phyloP scores from a whole-genome alignment of 257 asterid genomes.

The Jaltomata sinuosa region DNA sequence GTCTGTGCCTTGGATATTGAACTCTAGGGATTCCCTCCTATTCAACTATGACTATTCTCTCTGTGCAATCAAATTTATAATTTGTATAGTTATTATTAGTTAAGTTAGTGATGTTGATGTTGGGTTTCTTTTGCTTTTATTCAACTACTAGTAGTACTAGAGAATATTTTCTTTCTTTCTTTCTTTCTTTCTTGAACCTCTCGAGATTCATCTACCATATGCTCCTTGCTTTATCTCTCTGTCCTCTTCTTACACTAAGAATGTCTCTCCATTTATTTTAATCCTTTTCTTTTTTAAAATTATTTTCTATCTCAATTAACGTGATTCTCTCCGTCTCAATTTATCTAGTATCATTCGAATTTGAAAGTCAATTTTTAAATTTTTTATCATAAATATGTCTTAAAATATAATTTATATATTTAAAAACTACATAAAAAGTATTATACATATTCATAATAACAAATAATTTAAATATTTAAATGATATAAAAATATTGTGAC shows the following conservation, averaged over 20 bases:
- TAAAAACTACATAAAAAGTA: neutral
- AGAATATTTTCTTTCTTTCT: slow-evolving; percentile 23
- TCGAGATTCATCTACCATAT: slow-evolving; percentile 47
- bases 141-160: neutral
- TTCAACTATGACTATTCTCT: slow-evolving; percentile 5
- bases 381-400: neutral
- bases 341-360: accelerated
- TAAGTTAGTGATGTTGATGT: slow-evolving; percentile 7
- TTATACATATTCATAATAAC: neutral
- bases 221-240: slow-evolving; percentile 36
- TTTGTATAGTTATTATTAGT: neutral
- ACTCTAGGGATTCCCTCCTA: slow-evolving; percentile 59
- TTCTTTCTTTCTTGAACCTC: slow-evolving; percentile 41
- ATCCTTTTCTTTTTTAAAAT: neutral
- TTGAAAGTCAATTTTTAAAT: too few species aligned
- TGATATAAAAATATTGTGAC: neutral
- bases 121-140: slow-evolving; percentile 2
- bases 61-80: neutral
- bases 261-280: slow-evolving; percentile 11
- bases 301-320: neutral
- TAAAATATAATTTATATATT: neutral
- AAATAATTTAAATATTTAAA: neutral
- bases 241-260: slow-evolving; percentile 33
- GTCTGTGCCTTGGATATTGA: slow-evolving; percentile 29
- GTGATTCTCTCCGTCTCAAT: neutral